phyloP scores from a whole-genome alignment of 2,329 filamentous ascomycete genomes.

The Fusarium penzigii region DNA sequence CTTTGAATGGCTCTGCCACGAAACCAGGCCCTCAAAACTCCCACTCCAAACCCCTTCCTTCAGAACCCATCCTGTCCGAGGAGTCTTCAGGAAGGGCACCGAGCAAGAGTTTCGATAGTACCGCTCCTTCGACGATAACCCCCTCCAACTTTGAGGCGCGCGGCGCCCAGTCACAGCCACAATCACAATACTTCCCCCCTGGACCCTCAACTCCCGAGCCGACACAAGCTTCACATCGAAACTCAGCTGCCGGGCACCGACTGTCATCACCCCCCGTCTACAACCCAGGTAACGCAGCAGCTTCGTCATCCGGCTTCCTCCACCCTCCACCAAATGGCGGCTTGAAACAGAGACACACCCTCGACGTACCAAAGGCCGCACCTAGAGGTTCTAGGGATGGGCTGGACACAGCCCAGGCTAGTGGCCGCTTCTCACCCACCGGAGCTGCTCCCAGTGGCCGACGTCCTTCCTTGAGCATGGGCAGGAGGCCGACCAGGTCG shows the following conservation, averaged over 20 bases:
- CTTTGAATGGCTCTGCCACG: conserved; percentile 7
- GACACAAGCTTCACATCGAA: conserved; percentile 24
- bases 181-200: conserved; percentile 14
- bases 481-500: conserved; percentile 78
- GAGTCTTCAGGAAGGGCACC: conserved; percentile 12
- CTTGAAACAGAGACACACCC: conserved; percentile 80
- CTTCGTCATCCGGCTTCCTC: conserved; percentile 51
- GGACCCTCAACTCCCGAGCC: conserved; percentile 29
- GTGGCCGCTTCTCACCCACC: conserved; percentile 78
- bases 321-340: conserved; percentile 48
- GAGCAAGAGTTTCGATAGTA: conserved; percentile 18
- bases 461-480: conserved; percentile 81
- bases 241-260: conserved; percentile 48
- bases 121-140: conserved; percentile 9
- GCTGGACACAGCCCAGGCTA: conserved; percentile 65
- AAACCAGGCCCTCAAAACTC: conserved; percentile 12
- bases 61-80: conserved; percentile 19
- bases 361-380: conserved; percentile 76
- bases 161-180: conserved; percentile 16
- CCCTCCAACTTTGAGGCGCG: conserved; percentile 16
- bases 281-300: conserved; percentile 40
- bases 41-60: conserved; percentile 24
- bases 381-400: conserved; percentile 74
- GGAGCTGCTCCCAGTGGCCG: conserved; percentile 59
- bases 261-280: conserved; percentile 67